Base-by-base conservation (phyloP, 768 basidiomycete genomes). In the Amanita thiersii region DNA sequence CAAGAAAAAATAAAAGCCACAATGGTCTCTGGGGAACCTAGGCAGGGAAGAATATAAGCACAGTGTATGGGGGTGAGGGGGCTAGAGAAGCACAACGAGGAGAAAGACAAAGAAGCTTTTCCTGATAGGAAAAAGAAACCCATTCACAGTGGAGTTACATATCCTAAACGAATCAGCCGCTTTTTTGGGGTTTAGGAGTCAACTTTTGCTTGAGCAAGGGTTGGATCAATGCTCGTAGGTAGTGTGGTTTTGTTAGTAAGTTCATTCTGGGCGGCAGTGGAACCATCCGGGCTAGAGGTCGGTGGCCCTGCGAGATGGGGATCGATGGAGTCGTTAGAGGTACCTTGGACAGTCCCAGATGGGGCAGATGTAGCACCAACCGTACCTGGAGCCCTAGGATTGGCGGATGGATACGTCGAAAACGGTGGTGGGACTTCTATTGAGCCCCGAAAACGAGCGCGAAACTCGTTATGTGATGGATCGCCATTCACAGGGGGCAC, bases 361-460 rank as follows among this genome's bases (percentile, higher is more conserved):
- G 35, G 12, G 15, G 34, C 26, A 9, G 34, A 5, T 12, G 41
- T n/a, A 3, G 36, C 30, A 4, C 26, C 15, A 24, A 28, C n/a
- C 3, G 34, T 15, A 6, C 18, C 35, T 9, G 34, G 35, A 14
- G 33, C 35, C 30, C 37, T 29, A 23, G 36, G 14, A 15, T 17
- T 36, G 3, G 7, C 26, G 7, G 39, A 30, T 30, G 39, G 39
- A 28, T 40, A 40, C 14, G 39, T 31, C 19, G 39, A 20, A 23
- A 44, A 44, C 1, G 43, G 37, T 18, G 37, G 26, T 3, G 43
- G 43, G 6, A 34, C 43, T 23, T 37, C 43, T 26, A 44, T 38
- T 15, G 43, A 44, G 28, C 29, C 39, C 36, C 37, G 35, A 34
- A 44, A 44, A 6, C 43, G 43, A 24, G 43, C 43, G 20, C 43